Percentiles rank a stretch among this genome's conserved stretches.
These are phyloP conservation scores for Apiotrichum montevideense DNA, from an alignment of 1,284 basidiomycete species.

Conservation along the genomic window DNA sequence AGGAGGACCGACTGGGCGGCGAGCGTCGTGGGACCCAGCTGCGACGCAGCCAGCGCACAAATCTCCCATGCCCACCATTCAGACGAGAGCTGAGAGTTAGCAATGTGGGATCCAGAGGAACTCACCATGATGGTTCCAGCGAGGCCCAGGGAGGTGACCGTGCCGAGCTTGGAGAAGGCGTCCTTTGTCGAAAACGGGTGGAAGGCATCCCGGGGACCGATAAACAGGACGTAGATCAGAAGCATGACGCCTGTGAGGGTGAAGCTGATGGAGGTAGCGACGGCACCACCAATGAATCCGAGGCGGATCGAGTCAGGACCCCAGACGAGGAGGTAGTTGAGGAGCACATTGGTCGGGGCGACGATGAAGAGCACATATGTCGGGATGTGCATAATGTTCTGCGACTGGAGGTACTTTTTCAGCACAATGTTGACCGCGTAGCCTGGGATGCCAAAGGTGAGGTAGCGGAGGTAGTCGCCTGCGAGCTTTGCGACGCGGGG, in stretches of 20 bases:
- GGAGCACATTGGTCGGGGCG: slow-evolving; percentile 75
- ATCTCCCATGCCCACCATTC: slow-evolving; percentile 50
- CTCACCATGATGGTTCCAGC: slow-evolving; percentile 54
- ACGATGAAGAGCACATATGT: slow-evolving; percentile 77
- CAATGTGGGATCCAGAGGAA: neutral
- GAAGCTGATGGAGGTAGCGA: slow-evolving; percentile 82
- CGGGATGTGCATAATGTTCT: slow-evolving; percentile 78
- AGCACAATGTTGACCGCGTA: slow-evolving; percentile 52
- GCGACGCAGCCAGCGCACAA: slow-evolving; percentile 42
- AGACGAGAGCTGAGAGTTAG: slow-evolving; percentile 37
- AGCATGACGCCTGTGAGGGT: slow-evolving; percentile 64
- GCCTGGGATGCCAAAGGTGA: slow-evolving; percentile 77
- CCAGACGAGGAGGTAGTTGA: slow-evolving; percentile 86
- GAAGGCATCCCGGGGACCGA: slow-evolving; percentile 75
- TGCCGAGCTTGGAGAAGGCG: slow-evolving; percentile 64
- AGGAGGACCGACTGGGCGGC: slow-evolving; percentile 52
- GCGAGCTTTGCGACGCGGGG: slow-evolving; percentile 75
- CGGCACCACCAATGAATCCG: slow-evolving; percentile 88
- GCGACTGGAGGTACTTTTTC: slow-evolving; percentile 72
- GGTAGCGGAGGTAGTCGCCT: slow-evolving; percentile 66
- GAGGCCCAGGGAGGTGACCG: slow-evolving; percentile 66
- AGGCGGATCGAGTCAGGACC: slow-evolving; percentile 68
- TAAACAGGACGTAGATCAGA: slow-evolving; percentile 65
- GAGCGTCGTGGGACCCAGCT: slow-evolving; percentile 48
- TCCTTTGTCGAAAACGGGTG: slow-evolving; percentile 61